Conservation (phyloP, 2,329 filamentous ascomycete species). For the Penicillium sp. region DNA sequence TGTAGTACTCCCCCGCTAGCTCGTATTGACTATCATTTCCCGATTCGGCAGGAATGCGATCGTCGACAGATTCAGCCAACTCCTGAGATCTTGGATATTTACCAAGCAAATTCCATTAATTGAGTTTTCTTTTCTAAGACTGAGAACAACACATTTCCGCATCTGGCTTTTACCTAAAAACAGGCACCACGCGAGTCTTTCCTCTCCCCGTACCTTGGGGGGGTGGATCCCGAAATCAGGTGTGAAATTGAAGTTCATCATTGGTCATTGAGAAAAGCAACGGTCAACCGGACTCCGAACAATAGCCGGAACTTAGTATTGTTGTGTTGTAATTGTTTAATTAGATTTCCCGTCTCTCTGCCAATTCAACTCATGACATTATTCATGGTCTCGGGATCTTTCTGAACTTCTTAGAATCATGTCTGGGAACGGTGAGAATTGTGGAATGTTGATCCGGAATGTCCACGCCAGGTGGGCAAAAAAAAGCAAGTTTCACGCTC, state of each 20-base stretch:
- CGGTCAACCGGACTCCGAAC: conserved; percentile 3
- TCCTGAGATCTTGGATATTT: background rate
- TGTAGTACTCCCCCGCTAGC: background rate
- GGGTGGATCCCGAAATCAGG: conserved; percentile 3
- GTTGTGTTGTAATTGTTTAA: conserved; percentile 2
- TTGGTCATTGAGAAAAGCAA: background rate
- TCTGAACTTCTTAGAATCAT: background rate
- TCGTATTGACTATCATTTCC: background rate
- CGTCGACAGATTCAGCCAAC: background rate
- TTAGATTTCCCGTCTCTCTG: background rate
- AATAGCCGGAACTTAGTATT: conserved; percentile 16
- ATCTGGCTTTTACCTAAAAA: conserved; percentile 10
- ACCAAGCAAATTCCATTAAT: background rate
- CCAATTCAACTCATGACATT: background rate
- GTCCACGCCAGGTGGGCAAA: background rate
- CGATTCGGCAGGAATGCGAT: conserved; percentile 1
- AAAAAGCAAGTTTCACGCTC: background rate
- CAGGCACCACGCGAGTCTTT: conserved; percentile 5
- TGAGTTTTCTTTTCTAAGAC: background rate
- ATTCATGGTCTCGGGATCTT: background rate
- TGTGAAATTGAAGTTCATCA: background rate
- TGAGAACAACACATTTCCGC: conserved; percentile 3
- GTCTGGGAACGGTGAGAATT: conserved; percentile 1
- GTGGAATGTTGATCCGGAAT: conserved; percentile 8
- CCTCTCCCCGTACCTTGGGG: background rate